Percentiles rank a stretch among this genome's conserved stretches.
phyloP scores from a whole-genome alignment of 2,329 filamentous ascomycete species.

The Stachybotrys chlorohalonatus region DNA sequence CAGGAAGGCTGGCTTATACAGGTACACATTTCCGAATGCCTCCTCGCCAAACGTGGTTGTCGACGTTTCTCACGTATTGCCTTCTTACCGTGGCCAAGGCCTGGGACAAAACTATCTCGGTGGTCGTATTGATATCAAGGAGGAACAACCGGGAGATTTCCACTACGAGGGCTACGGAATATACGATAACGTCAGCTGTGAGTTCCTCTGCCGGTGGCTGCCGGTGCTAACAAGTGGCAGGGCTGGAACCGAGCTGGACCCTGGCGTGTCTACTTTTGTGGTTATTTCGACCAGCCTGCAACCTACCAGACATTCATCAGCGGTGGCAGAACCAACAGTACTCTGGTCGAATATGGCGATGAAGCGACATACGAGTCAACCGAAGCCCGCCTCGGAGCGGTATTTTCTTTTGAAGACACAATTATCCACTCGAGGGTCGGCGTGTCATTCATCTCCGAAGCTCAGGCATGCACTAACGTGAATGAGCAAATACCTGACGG shows the following conservation, averaged over 20 bases:
- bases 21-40: slow-evolving; percentile 46
- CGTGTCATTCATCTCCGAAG: slow-evolving; percentile 56
- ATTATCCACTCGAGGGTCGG: slow-evolving; percentile 50
- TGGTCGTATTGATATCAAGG: slow-evolving; percentile 45
- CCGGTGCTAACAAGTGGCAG: slow-evolving; percentile 11
- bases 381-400: slow-evolving; percentile 32
- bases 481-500: slow-evolving; percentile 44
- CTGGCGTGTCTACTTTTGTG: slow-evolving; percentile 57
- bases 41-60: slow-evolving; percentile 39
- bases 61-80: slow-evolving; percentile 52
- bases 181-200: slow-evolving; percentile 41
- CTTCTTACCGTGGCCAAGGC: slow-evolving; percentile 50
- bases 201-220: background rate
- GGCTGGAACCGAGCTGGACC: slow-evolving; percentile 55
- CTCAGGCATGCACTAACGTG: slow-evolving; percentile 50
- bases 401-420: slow-evolving; percentile 43
- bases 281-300: slow-evolving; percentile 42
- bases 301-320: slow-evolving; percentile 36
- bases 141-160: slow-evolving; percentile 22
- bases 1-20: slow-evolving; percentile 47
- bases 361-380: slow-evolving; percentile 21
- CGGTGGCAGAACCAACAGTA: slow-evolving; percentile 17
- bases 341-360: slow-evolving; percentile 18
- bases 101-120: slow-evolving; percentile 54
- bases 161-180: slow-evolving; percentile 52